Percentiles rank a stretch among this genome's conserved stretches.
Conservation (phyloP, 2,329 filamentous ascomycete species). For the Penicillium sp. region DNA sequence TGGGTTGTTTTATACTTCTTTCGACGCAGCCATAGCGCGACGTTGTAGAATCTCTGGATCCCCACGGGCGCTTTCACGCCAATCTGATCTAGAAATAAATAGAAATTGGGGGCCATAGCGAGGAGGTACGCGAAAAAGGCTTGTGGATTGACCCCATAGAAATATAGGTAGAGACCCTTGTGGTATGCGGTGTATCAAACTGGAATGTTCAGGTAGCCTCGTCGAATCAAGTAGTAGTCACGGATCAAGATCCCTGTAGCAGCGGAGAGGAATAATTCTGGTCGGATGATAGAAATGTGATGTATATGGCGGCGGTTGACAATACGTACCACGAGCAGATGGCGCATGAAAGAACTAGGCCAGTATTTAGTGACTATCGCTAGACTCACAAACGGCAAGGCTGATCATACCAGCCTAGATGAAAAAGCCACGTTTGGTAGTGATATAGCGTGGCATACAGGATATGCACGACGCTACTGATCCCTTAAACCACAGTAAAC, state of each 20-base stretch:
- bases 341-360: no score
- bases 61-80: slow-evolving; percentile 36
- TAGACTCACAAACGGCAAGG: no score
- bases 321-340: slow-evolving; percentile 35
- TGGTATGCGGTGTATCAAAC: slow-evolving; percentile 34
- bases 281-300: slow-evolving; percentile 44
- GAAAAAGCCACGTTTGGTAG: no score
- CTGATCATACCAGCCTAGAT: no score
- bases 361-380: no score
- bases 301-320: slow-evolving; percentile 36
- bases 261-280: slow-evolving; percentile 38
- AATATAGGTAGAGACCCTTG: slow-evolving; percentile 33
- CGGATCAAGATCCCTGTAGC: slow-evolving; percentile 45
- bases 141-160: slow-evolving; percentile 36
- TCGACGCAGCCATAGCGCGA: slow-evolving; percentile 31
- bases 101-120: slow-evolving; percentile 43
- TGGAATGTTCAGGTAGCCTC: slow-evolving; percentile 36
- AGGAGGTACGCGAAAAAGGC: slow-evolving; percentile 36
- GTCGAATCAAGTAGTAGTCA: slow-evolving; percentile 44
- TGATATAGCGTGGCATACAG: no score
- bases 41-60: slow-evolving; percentile 51
- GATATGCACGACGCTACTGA: no score
- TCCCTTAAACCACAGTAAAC: no score
- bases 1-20: neutral
- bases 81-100: slow-evolving; percentile 44